A percentile compares a stretch with the other conserved stretches of the same genome.
phyloP scores from a whole-genome alignment of 805 yeast genomes.

The Vanderwaltozyma verrucispora region DNA sequence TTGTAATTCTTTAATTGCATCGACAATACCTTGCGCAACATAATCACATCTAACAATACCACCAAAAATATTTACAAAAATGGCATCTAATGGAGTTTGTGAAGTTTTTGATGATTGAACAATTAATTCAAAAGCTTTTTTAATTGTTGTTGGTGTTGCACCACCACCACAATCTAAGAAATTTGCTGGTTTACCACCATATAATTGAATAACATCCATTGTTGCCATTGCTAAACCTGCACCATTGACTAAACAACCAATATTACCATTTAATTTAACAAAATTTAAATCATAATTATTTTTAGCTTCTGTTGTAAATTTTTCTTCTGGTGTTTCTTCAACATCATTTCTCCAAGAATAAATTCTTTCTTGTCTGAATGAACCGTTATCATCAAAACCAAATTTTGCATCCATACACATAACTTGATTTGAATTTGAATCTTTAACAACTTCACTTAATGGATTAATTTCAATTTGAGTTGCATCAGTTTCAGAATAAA shows the following conservation, averaged over 20 bases:
- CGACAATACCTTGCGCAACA: constrained; percentile 95
- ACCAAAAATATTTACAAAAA: constrained; percentile 97
- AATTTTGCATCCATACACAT: constrained; percentile 99
- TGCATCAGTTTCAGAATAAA: constrained; percentile 85
- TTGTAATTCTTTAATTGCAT: constrained; percentile 86
- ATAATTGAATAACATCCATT: constrained; percentile 96
- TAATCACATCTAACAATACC: constrained; percentile 99
- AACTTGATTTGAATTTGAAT: constrained; percentile 51
- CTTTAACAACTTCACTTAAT: constrained; percentile 80
- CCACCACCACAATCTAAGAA: constrained; percentile 99
- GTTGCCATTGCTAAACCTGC: constrained; percentile 99
- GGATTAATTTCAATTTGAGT: constrained; percentile 99
- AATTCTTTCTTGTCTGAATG: constrained; percentile 88
- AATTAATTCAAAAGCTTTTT: constrained; percentile 90
- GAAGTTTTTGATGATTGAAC: constrained; percentile 46
- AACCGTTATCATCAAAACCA: constrained; percentile 94
- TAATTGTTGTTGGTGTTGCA: constrained; percentile 97
- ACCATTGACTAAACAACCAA: constrained; percentile 98
- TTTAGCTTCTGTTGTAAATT: constrained; percentile 57
- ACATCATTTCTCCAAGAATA: constrained; percentile 94
- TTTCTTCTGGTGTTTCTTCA: constrained; percentile 96
- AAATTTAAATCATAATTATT: constrained; percentile 82
- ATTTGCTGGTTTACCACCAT: constrained; percentile 99
- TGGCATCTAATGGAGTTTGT: constrained; percentile 43
- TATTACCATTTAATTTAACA: constrained; percentile 96